These are phyloP conservation scores for Beauveria medogensis DNA, from an alignment of 2,329 filamentous ascomycete species.

Conservation along the genomic window DNA sequence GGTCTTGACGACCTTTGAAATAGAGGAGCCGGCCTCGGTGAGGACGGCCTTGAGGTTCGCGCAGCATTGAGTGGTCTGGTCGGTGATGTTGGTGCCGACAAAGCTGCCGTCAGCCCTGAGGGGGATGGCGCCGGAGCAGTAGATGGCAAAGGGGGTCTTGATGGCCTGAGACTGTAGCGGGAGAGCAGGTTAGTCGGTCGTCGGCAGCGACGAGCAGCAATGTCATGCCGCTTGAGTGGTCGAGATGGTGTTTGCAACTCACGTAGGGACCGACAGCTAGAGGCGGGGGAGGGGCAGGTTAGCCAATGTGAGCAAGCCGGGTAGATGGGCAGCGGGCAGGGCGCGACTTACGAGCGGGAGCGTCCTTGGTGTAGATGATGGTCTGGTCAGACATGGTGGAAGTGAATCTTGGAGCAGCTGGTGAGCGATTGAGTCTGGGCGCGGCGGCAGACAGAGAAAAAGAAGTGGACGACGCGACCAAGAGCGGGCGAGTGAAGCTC, in stretches of 20 bases:
- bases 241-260: constrained; percentile 22
- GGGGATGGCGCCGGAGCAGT: constrained; percentile 68
- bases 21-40: constrained; percentile 67
- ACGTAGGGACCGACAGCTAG: constrained; percentile 57
- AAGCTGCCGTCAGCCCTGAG: constrained; percentile 48
- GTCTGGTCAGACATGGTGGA: constrained; percentile 40
- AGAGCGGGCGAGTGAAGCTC: background rate
- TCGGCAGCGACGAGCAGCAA: background rate
- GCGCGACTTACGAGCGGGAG: constrained; percentile 44
- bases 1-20: constrained; percentile 81
- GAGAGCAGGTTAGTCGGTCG: constrained; percentile 13
- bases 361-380: constrained; percentile 50
- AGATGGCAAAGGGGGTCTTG: constrained; percentile 57
- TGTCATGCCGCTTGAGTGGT: background rate
- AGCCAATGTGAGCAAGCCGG: constrained; percentile 5
- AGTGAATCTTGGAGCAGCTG: constrained; percentile 6
- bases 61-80: constrained; percentile 57
- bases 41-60: constrained; percentile 80
- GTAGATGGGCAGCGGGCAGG: background rate
- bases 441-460: background rate
- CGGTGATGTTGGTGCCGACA: constrained; percentile 50
- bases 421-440: background rate
- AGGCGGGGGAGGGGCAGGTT: constrained; percentile 3
- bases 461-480: background rate
- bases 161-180: constrained; percentile 52